Base-by-base conservation (phyloP, 2,329 filamentous ascomycete species). In the Scopulariopsis brevicaulis region DNA sequence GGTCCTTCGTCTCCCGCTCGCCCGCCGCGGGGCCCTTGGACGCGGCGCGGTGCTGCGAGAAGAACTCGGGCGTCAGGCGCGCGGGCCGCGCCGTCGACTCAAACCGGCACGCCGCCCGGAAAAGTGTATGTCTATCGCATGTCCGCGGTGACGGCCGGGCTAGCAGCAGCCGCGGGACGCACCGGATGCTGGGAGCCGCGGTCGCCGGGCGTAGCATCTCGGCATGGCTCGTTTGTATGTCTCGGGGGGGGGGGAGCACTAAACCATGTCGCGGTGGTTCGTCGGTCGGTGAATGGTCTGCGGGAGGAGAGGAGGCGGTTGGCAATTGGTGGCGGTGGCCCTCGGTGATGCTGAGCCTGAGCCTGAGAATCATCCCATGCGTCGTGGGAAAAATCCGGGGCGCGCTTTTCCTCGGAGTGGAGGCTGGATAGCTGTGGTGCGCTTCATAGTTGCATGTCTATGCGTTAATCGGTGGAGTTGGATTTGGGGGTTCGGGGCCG, bases 181-280 rank as follows among this genome's bases (percentile, higher is more conserved):
- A 53, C 20, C 55, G 28, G 32, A 57, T 25, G 54, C 40, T 56
- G 22, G 55, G 48, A 52, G 55, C 48, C 34, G 55, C 34, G 55
- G 55, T 57, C 37, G 40, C 55, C 46, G 55, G 55, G 25, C 55
- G 55, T 40, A 57, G 46, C 55, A 57, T 57, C 28, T 32, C 37
- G 28, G 32, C 28, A 32, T 32, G 28, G 28, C 28, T 32, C 28
- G 28, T 8, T 43, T n/a, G n/a, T 48, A 57, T 57, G 55, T 15
- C 34, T 35, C n/a, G 10, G 22, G 53, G 53, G 53, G n/a, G 52
- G 20, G 43, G 20, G 28, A 18, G 11, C n/a, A 20, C 32, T 54
- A 54, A 32, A 22, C n/a, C 53, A 54, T 54, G 32, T 35, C 53
- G 32, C n/a, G 46, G 8, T n/a, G 46, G n/a, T 12, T 7, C 18